Evolutionary conservation across 2,329 filamentous ascomycete genomes (phyloP).

Genomic region (Aureobasidium sp.): DNA sequence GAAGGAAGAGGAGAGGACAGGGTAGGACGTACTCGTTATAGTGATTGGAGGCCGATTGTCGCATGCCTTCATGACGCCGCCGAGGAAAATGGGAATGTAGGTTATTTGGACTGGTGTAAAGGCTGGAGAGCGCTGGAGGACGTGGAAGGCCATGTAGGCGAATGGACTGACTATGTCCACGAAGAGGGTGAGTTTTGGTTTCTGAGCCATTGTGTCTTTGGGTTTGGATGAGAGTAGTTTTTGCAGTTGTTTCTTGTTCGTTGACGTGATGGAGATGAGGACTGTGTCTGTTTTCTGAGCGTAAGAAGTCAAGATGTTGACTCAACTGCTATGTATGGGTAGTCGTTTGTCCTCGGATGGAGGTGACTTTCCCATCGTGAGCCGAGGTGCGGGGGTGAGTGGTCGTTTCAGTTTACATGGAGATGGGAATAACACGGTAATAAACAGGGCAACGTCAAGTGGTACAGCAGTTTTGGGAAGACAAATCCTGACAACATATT

Average conservation of each 20-base stretch:
- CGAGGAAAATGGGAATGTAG: constrained; percentile 54
- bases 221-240: too few relatives aligned
- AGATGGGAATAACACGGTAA: neutral
- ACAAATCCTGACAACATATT: neutral
- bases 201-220: too few relatives aligned
- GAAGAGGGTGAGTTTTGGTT: constrained; percentile 49
- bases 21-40: constrained; percentile 44
- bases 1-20: neutral
- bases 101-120: constrained; percentile 50
- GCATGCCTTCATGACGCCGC: constrained; percentile 52
- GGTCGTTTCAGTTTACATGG: neutral
- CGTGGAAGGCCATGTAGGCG: constrained; percentile 52
- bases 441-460: neutral
- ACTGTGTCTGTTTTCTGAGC: neutral
- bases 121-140: constrained; percentile 49
- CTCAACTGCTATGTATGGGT: neutral
- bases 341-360: constrained; percentile 4
- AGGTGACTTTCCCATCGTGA: constrained; percentile 3
- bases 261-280: neutral
- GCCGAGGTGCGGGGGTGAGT: constrained; percentile 10
- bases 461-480: too few relatives aligned
- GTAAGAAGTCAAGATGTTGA: neutral
- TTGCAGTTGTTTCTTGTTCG: too few relatives aligned
- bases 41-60: constrained; percentile 48
- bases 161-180: constrained; percentile 56